phyloP scores from a whole-genome alignment of 305 asterid genomes.

The Fraxinus floribunda region DNA sequence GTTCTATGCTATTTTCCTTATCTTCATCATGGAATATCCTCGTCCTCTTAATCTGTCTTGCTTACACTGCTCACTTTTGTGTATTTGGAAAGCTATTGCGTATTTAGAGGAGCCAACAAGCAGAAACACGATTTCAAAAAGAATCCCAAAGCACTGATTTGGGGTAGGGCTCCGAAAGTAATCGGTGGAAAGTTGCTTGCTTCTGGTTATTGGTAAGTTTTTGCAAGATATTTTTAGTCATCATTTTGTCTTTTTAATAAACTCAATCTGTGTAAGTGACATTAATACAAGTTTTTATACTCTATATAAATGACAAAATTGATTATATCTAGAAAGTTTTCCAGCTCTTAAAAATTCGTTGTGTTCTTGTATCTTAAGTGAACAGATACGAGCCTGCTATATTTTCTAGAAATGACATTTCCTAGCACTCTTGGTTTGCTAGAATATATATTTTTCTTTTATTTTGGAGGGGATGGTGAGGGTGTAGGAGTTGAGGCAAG shows the following conservation, averaged over 20 bases:
- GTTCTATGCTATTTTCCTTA: background rate
- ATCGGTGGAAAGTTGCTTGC: slow-evolving; percentile 93
- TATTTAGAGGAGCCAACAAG: slow-evolving; percentile 96
- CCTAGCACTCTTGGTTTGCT: background rate
- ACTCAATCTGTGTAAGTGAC: background rate
- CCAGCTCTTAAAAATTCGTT: background rate
- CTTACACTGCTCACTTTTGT: slow-evolving; percentile 31
- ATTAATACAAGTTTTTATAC: background rate
- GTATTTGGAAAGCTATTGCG: slow-evolving; percentile 53
- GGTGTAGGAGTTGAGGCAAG: background rate
- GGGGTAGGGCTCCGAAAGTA: slow-evolving; percentile 90
- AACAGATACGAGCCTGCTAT: no score
- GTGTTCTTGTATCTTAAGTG: background rate
- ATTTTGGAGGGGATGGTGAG: background rate
- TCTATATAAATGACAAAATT: no score
- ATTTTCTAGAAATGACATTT: background rate
- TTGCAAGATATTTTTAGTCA: background rate
- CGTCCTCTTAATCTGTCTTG: background rate
- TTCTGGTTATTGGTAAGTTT: slow-evolving; percentile 88
- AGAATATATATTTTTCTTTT: background rate
- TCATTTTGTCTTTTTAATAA: background rate
- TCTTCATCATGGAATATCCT: slow-evolving; percentile 1
- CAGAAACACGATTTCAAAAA: slow-evolving; percentile 88
- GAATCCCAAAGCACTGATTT: slow-evolving; percentile 76
- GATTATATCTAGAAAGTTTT: background rate